Conservation (phyloP, 2,329 filamentous ascomycete genomes). For the Arthrobotrys pseudoclavata region DNA sequence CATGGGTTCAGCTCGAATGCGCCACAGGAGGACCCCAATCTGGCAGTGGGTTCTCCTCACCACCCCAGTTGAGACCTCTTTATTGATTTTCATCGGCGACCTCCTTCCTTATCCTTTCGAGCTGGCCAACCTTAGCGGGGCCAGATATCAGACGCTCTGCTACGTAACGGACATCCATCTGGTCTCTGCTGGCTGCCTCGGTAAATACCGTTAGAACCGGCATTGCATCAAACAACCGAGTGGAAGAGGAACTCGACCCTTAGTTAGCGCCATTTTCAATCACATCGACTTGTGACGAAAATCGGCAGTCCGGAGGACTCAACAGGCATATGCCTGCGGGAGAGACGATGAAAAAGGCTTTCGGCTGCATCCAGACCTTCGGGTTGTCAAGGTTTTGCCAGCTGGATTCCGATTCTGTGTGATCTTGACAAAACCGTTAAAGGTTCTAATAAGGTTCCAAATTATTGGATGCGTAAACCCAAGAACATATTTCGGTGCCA, state of each 20-base stretch:
- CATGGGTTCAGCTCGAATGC: slow-evolving; percentile 43
- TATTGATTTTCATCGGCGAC: slow-evolving; percentile 57
- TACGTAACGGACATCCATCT: slow-evolving; percentile 26
- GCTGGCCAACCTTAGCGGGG: slow-evolving; percentile 12
- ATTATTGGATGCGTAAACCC: slow-evolving; percentile 27
- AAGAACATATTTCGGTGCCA: slow-evolving; percentile 2
- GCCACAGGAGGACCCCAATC: slow-evolving; percentile 43
- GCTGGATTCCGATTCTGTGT: slow-evolving; percentile 39
- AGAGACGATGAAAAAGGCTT: slow-evolving; percentile 32
- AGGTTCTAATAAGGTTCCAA: slow-evolving; percentile 17
- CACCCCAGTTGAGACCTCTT: slow-evolving; percentile 44
- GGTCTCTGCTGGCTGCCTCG: slow-evolving; percentile 31
- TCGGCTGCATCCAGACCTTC: slow-evolving; percentile 59
- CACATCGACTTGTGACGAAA: slow-evolving; percentile 26
- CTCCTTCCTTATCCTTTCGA: slow-evolving; percentile 46
- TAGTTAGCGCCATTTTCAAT: slow-evolving; percentile 49
- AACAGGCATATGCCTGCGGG: slow-evolving; percentile 47
- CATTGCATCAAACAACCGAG: slow-evolving; percentile 49
- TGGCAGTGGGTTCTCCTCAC: slow-evolving; percentile 34
- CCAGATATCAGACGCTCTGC: slow-evolving; percentile 20
- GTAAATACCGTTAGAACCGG: slow-evolving; percentile 60
- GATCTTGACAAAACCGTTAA: slow-evolving; percentile 30
- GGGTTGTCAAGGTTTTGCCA: slow-evolving; percentile 48
- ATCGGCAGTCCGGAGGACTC: slow-evolving; percentile 26
- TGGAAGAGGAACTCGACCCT: slow-evolving; percentile 37